Base-by-base conservation (phyloP, 1,284 basidiomycete genomes). In the Golubevia pallescens region DNA sequence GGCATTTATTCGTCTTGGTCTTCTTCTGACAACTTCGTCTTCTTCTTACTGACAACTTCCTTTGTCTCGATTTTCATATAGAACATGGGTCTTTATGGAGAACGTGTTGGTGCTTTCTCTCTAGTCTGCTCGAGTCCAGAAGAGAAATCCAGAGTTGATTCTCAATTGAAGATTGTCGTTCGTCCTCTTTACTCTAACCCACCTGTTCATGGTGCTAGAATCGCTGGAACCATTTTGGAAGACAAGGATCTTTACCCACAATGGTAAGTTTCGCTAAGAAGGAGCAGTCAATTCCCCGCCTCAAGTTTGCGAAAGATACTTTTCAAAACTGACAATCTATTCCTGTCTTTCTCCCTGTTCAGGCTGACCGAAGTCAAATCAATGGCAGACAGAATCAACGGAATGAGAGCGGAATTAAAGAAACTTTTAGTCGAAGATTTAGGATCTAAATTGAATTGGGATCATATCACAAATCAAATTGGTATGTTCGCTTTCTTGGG, bases 141-240 rank as follows among this genome's bases (percentile, higher is more conserved):
- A 51, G 82, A 84, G 74, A 71, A 72, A 58, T 75, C 73, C 2
- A 76, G 82, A 59, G 81, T 85, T n/a, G 81, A 84, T 70, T 77
- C 74, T 66, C 82, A 84, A 75, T 64, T 85, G 69, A 97, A 97
- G 90, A 97, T 98, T 79, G 88, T 97, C 77, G 92, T 99, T 74
- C 93, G 97, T 38, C 97, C 96, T 52, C 91, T 98, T 90, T 99
- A 99, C 89, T 99, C 96, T 66, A 98, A 97, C 89, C 97, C 96
- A 62, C 96, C 97, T 19, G 87, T 95, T 57, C 94, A 99, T 77
- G 87, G 87, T 38, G 87, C 87, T 21, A 81, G 87, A 65, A 87
- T 87, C 62, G 87, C 87, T 10, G 84, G 86, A 34, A 81, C 82
- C 21, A 87, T 87, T 70, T 75, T 87, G 10, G 81, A 78, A 57